phyloP scores from a whole-genome alignment of 2,329 filamentous ascomycete species.

The Colletotrichum salicis region DNA sequence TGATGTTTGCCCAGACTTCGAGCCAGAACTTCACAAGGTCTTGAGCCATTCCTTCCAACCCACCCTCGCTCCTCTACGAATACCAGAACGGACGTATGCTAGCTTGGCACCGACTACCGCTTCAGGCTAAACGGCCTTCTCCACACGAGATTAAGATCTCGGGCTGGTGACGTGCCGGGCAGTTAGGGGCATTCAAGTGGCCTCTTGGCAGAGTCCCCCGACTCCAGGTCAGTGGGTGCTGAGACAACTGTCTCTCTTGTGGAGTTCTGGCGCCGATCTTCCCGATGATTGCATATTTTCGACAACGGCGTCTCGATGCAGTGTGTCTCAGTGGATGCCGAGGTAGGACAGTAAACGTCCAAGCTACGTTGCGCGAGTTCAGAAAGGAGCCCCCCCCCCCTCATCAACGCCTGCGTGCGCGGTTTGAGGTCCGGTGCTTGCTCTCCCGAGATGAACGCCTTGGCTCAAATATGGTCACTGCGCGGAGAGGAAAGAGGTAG shows the following conservation, averaged over 20 bases:
- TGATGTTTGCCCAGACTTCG: background rate
- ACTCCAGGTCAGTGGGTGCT: background rate
- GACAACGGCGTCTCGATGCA: background rate
- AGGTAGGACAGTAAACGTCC: background rate
- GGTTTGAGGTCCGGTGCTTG: too few species aligned
- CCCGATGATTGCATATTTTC: background rate
- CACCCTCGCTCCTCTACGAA: too few species aligned
- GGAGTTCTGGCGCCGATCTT: background rate
- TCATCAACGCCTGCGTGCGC: too few species aligned
- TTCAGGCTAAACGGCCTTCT: background rate
- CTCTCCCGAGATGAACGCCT: background rate
- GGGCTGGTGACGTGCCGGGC: background rate
- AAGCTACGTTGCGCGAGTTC: too few species aligned
- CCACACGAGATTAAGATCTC: background rate
- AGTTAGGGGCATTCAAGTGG: background rate
- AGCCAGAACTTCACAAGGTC: background rate
- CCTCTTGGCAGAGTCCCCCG: background rate
- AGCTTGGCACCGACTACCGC: background rate
- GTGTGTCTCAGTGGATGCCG: background rate
- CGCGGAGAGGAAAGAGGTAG: too few species aligned
- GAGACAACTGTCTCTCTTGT: background rate
- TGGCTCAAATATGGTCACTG: background rate
- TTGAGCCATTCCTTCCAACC: too few species aligned
- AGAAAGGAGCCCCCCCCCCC: too few species aligned
- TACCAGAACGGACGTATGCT: background rate